Conservation (phyloP, 371 early-diverging fungal genomes). For the Chytridiales sp. region DNA sequence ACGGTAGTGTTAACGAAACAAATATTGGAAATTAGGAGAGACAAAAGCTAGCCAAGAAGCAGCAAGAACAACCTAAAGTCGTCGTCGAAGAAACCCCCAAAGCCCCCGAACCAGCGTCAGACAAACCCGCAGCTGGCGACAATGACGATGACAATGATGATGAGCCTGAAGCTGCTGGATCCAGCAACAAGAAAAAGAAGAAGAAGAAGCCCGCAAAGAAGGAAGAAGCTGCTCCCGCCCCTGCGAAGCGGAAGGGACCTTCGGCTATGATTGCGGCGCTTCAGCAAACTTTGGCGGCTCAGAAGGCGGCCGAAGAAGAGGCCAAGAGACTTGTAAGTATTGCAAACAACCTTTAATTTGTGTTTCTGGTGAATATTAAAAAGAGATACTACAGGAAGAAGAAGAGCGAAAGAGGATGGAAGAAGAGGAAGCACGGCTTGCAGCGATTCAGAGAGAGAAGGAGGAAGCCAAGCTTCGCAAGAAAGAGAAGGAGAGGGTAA, state of each 20-base stretch:
- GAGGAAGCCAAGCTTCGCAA: constrained; percentile 66
- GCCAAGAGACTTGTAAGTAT: constrained; percentile 19
- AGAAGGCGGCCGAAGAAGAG: constrained; percentile 61
- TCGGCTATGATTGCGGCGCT: constrained; percentile 61
- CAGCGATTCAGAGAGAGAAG: constrained; percentile 58
- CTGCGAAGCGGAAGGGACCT: constrained; percentile 22
- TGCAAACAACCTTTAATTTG: not conserved
- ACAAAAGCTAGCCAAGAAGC: constrained; percentile 44
- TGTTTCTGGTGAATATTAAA: not conserved
- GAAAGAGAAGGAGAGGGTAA: constrained; percentile 68
- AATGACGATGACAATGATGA: constrained; percentile 25
- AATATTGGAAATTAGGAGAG: constrained; percentile 36
- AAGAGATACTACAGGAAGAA: constrained; percentile 51
- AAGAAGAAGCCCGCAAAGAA: constrained; percentile 31
- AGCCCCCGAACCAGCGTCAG: constrained; percentile 11
- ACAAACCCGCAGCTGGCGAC: not conserved
- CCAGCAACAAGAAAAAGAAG: constrained; percentile 33
- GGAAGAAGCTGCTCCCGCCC: constrained; percentile 27
- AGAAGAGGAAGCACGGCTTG: constrained; percentile 46
- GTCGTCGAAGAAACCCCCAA: constrained; percentile 18
- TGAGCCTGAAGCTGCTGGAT: constrained; percentile 24
- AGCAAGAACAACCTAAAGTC: constrained; percentile 27
- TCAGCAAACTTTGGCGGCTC: constrained; percentile 65
- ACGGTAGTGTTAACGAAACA: no score
- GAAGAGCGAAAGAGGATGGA: constrained; percentile 51